Percentiles rank a stretch among this genome's conserved stretches.
phyloP scores from a whole-genome alignment of 2,329 filamentous ascomycete species.

The Fusarium concolor region DNA sequence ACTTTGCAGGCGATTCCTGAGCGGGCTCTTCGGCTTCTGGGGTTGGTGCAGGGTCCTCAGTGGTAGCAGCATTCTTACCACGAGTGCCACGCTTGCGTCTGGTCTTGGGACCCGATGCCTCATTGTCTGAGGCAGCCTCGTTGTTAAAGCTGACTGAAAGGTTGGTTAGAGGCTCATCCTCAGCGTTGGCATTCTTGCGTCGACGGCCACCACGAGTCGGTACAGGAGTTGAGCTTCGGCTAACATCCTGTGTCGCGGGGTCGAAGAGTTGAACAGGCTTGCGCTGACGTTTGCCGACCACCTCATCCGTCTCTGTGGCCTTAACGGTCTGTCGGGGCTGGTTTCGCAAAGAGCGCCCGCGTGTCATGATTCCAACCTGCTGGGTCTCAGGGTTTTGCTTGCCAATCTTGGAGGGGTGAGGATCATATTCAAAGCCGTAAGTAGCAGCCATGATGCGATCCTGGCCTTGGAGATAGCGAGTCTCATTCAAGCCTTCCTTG shows the following conservation, averaged over 20 bases:
- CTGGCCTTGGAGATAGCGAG: slow-evolving; percentile 62
- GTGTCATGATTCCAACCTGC: slow-evolving; percentile 62
- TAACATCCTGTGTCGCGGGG: slow-evolving; percentile 62
- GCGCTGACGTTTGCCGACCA: slow-evolving; percentile 65
- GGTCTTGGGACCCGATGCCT: slow-evolving; percentile 45
- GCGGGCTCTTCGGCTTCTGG: slow-evolving; percentile 32
- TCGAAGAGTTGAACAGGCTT: slow-evolving; percentile 65
- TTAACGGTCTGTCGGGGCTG: slow-evolving; percentile 69
- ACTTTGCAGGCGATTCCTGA: slow-evolving; percentile 40
- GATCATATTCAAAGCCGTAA: slow-evolving; percentile 72
- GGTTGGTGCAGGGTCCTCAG: slow-evolving; percentile 43
- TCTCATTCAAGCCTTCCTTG: slow-evolving; percentile 57
- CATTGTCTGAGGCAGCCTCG: slow-evolving; percentile 50
- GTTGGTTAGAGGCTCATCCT: slow-evolving; percentile 45
- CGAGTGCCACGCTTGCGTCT: slow-evolving; percentile 49
- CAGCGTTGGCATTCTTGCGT: slow-evolving; percentile 48
- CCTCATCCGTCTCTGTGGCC: slow-evolving; percentile 65
- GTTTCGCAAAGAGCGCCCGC: slow-evolving; percentile 65
- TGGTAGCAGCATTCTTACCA: slow-evolving; percentile 39
- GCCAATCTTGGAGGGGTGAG: slow-evolving; percentile 67
- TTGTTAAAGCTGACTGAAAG: slow-evolving; percentile 51
- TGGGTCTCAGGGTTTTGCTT: slow-evolving; percentile 69
- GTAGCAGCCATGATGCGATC: slow-evolving; percentile 69
- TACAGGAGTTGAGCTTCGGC: slow-evolving; percentile 64
- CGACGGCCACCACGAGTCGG: slow-evolving; percentile 49